Evolutionary conservation across 2,329 filamentous ascomycete species (phyloP).

Genomic region (Madurella mycetomatis): DNA sequence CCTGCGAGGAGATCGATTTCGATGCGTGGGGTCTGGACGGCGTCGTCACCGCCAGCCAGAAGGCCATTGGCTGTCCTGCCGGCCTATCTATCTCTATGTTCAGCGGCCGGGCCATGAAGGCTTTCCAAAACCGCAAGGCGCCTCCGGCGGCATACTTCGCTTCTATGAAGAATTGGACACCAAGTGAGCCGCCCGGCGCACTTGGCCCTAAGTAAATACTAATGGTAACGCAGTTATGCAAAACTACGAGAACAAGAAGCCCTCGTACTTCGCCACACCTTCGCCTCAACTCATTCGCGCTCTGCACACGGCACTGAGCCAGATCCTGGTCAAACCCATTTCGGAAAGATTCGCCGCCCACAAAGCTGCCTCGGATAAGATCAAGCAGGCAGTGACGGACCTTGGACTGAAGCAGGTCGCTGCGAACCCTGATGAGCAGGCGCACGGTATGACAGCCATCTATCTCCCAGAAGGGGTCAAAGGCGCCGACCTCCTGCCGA

Average conservation of each 20-base stretch:
- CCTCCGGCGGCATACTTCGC: conserved; percentile 88
- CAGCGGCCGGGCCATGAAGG: conserved; percentile 79
- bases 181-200: conserved; percentile 53
- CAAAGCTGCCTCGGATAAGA: conserved; percentile 70
- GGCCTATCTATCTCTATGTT: conserved; percentile 93
- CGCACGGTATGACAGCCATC: conserved; percentile 96
- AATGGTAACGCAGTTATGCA: conserved; percentile 67
- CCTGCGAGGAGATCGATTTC: conserved; percentile 91
- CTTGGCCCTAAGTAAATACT: no score
- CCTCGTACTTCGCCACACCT: conserved; percentile 96
- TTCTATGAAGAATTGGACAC: conserved; percentile 95
- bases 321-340: conserved; percentile 78
- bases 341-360: conserved; percentile 80
- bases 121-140: conserved; percentile 73
- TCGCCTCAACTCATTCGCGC: conserved; percentile 92
- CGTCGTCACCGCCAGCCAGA: conserved; percentile 91
- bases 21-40: conserved; percentile 92
- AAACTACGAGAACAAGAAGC: conserved; percentile 97
- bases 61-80: conserved; percentile 92
- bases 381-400: conserved; percentile 77
- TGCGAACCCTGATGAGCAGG: conserved; percentile 80
- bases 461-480: conserved; percentile 83
- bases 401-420: conserved; percentile 87
- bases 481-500: conserved; percentile 78
- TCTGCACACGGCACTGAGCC: conserved; percentile 79